Evolutionary conservation across 768 basidiomycete species (phyloP).

Genomic region (Rhizopogon salebrosus): DNA sequence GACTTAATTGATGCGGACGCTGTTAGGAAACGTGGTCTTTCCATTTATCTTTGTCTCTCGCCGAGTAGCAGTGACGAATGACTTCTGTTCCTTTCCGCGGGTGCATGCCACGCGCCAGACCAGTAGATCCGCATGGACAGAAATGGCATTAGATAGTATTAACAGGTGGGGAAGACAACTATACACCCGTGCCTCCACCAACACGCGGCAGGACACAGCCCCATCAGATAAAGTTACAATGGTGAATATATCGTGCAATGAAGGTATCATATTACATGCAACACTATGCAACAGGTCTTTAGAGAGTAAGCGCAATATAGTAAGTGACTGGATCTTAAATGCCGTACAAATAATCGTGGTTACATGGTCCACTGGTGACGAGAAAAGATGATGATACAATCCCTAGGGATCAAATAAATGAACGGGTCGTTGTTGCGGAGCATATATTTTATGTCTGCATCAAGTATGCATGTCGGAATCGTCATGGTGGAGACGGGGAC

Average conservation of each 20-base stretch:
- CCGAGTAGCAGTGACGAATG: slow-evolving; percentile 11
- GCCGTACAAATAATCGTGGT: slow-evolving; percentile 16
- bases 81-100: slow-evolving; percentile 27
- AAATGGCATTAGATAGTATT: background rate
- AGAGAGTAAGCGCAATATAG: slow-evolving; percentile 26
- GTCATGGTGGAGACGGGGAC: slow-evolving; percentile 46
- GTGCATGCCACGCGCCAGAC: background rate
- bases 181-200: background rate
- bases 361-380: slow-evolving; percentile 13
- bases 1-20: slow-evolving; percentile 41
- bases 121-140: background rate
- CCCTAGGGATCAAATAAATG: slow-evolving; percentile 1
- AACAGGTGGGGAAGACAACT: background rate
- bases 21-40: slow-evolving; percentile 16
- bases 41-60: slow-evolving; percentile 15
- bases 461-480: slow-evolving; percentile 39
- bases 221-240: slow-evolving; percentile 4
- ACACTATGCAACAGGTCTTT: slow-evolving; percentile 30
- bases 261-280: slow-evolving; percentile 36
- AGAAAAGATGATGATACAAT: slow-evolving; percentile 1
- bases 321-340: slow-evolving; percentile 25
- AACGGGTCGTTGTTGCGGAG: background rate
- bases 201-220: slow-evolving; percentile 1
- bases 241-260: slow-evolving; percentile 16
- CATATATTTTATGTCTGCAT: slow-evolving; percentile 15